Conservation (phyloP, 2,329 filamentous ascomycete species). For the Xylaria arbuscula region DNA sequence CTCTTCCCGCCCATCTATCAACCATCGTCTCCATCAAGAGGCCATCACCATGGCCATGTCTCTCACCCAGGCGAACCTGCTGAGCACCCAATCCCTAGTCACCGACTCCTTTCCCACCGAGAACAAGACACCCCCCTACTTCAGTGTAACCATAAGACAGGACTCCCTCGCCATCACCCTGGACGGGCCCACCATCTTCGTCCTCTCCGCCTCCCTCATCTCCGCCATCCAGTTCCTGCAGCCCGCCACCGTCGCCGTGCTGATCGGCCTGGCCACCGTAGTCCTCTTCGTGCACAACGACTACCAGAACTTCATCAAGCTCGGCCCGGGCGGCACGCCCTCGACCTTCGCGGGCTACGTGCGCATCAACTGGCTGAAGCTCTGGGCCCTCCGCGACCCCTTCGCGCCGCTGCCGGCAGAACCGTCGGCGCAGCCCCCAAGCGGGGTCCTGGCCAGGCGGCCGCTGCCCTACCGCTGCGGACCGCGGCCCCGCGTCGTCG, state of each 20-base stretch:
- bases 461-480: constrained; percentile 71
- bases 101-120: constrained; percentile 36
- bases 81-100: constrained; percentile 40
- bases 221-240: constrained; percentile 64
- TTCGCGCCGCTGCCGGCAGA: constrained; percentile 68
- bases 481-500: constrained; percentile 73
- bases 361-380: constrained; percentile 75
- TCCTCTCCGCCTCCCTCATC: constrained; percentile 59
- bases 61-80: constrained; percentile 43
- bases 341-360: constrained; percentile 78
- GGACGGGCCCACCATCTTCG: constrained; percentile 61
- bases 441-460: constrained; percentile 66
- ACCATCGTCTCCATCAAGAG: constrained; percentile 1
- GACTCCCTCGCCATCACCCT: constrained; percentile 65
- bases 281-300: constrained; percentile 71
- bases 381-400: constrained; percentile 79
- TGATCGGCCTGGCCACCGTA: constrained; percentile 63
- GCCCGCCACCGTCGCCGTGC: constrained; percentile 58
- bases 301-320: constrained; percentile 78
- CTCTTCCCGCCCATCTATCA: not conserved
- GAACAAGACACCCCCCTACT: constrained; percentile 43
- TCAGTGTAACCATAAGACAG: constrained; percentile 60
- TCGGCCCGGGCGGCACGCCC: constrained; percentile 85
- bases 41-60: constrained; percentile 46
- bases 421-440: constrained; percentile 61